Base-by-base conservation (phyloP, 768 basidiomycete genomes). In the Gelatoporia subvermispora region DNA sequence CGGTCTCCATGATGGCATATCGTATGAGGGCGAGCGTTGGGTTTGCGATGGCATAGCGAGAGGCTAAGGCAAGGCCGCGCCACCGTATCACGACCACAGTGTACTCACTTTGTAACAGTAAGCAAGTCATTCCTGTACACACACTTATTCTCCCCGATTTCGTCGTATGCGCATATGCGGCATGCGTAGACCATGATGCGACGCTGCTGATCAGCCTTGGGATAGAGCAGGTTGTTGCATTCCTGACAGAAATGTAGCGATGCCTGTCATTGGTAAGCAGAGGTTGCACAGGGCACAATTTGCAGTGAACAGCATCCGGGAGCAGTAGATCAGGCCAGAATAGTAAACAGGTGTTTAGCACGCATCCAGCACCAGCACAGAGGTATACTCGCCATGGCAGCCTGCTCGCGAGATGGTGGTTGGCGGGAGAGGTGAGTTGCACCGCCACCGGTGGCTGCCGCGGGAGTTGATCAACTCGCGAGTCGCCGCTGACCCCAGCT, bases 171-270 rank as follows among this genome's bases (percentile, higher is more conserved):
- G 66, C 94, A 97, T 61, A 95, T 96, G 43, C 93, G 79, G 64
- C 94, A 97, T 2, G 85, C 85, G 57, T 93, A 94, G 37, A 93
- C 80, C 79, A 97, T 85, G 47, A 86, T 80, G 40, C 86, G 78
- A 41, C 93, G 84, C 52, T 84, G 77, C 48, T 81, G 82, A 68
- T 96, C 94, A 37, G 90, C 93, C 70, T 93, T 85, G 18, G 93
- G 93, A 65, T 95, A 94, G 45, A 96, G 76, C 23, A 96, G 77
- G 64, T 96, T 95, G 72, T 94, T 93, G 75, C 93, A 95, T 74
- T 95, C 93, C 35, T 82, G 84, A 60, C 93, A 95, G 68, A 95
- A 95, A 57, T 89, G 83, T 23, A 95, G 80, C 2, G 88, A 88
- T 10, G 89, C 84, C 88, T 91, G 45, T 31, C 28, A 31, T 31